A percentile compares a stretch with the other conserved stretches of the same genome.
These are phyloP conservation scores for Reutealis trisperma DNA, from an alignment of 345 rosid genomes.

Conservation along the genomic window DNA sequence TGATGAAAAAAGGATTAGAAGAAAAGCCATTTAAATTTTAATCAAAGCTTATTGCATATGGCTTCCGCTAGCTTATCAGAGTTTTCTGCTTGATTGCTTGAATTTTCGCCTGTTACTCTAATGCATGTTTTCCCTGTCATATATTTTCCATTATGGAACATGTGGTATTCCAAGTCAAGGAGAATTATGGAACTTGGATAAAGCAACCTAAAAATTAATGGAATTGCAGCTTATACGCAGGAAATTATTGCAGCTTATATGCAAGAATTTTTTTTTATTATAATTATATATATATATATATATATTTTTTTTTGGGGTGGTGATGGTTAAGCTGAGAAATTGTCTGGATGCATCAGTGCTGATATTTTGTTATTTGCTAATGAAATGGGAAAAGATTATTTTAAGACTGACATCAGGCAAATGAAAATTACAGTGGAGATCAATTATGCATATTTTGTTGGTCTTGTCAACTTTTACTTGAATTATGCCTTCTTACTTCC, in stretches of 20 bases:
- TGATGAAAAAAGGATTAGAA: background rate
- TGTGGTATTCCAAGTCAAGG: background rate
- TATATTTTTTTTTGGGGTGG: background rate
- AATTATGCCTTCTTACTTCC: constrained; percentile 50
- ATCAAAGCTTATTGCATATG: background rate
- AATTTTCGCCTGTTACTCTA: background rate
- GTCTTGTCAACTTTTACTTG: constrained; percentile 11
- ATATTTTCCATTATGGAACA: background rate
- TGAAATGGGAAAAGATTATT: background rate
- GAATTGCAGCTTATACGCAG: background rate
- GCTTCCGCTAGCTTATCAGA: background rate
- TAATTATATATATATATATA: too few species aligned
- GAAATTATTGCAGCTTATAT: background rate
- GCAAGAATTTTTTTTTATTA: background rate
- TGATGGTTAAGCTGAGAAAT: background rate
- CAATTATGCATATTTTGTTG: background rate
- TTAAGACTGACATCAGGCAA: constrained; percentile 1
- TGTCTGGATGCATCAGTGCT: background rate
- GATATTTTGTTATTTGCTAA: background rate
- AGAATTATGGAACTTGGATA: background rate
- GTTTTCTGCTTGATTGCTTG: background rate
- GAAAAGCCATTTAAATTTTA: background rate
- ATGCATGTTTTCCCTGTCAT: background rate
- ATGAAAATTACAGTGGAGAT: background rate
- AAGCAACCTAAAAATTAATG: constrained; percentile 6